phyloP scores from a whole-genome alignment of 1,284 basidiomycete species.

The Golubevia sp. region DNA sequence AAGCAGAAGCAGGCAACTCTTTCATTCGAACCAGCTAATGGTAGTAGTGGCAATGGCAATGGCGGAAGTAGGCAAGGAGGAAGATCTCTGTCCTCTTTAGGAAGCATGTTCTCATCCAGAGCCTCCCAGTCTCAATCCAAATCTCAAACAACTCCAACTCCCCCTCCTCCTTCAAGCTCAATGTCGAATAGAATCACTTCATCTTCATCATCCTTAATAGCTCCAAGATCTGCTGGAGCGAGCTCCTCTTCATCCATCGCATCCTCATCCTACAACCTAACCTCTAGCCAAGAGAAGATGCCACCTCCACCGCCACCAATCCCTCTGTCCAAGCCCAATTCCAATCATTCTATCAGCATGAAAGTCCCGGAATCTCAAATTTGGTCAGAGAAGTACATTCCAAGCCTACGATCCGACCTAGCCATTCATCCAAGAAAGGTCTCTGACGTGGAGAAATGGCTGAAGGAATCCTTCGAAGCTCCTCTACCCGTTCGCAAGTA shows the following conservation, averaged over 20 bases:
- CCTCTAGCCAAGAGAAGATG: not conserved
- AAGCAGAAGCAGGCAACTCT: slow-evolving; percentile 32
- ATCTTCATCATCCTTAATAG: too few species aligned
- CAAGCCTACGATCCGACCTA: slow-evolving; percentile 16
- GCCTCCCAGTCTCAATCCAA: slow-evolving; percentile 19
- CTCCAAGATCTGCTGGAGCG: too few species aligned
- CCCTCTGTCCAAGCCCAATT: not conserved
- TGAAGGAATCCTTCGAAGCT: slow-evolving; percentile 36
- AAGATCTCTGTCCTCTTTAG: not conserved
- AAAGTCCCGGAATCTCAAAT: not conserved
- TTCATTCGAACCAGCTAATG: not conserved
- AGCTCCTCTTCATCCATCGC: too few species aligned
- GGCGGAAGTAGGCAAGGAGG: slow-evolving; percentile 16
- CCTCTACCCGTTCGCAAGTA: slow-evolving; percentile 11
- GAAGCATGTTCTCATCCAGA: slow-evolving; percentile 2
- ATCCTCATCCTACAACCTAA: not conserved
- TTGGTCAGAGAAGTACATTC: not conserved
- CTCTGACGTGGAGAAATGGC: slow-evolving; percentile 45
- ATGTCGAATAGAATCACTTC: too few species aligned
- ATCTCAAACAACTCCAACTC: slow-evolving; percentile 1
- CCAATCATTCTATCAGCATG: not conserved
- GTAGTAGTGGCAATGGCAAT: slow-evolving; percentile 12
- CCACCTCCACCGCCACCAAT: not conserved
- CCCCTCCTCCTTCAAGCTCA: not conserved
- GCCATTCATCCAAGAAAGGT: slow-evolving; percentile 53